Evolutionary conservation across 108 stramenopile species (phyloP), one percentile per base, ranked within the genome.

Genomic region (Ochromonas danica): DNA sequence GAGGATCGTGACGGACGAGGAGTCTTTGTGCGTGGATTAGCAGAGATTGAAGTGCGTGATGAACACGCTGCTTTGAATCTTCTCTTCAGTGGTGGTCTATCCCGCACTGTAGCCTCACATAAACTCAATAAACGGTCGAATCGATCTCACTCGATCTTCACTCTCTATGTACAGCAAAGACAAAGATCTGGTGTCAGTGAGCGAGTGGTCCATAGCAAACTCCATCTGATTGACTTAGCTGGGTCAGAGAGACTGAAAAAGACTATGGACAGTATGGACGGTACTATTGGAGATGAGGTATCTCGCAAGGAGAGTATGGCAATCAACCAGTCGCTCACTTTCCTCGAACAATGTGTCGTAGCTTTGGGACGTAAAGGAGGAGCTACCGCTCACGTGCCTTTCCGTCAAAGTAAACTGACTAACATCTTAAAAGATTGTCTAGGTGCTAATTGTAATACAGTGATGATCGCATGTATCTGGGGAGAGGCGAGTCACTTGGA

Each of bases 301-400:
- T 17, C 80, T 31, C 71, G 62, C 42, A 89, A 87, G 82, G 90
- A 90, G 79, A 85, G 86, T 71, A 89, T 87, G 86, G 81, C 82
- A 77, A 90, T 90, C 85, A 90, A 90, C 71, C 87, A 85, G 88
- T 82, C 81, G 22, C 84, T 90, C 35, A 87, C 88, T 61, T 90
- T 88, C 80, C 83, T 90, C 57, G 90, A 90, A 84, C 90, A 90
- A 79, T 88, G 88, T 63, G 89, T 90, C 43, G 88, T 90, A 17
- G 90, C 89, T n/a, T 86, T 90, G 35, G 65, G 82, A 43, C 61
- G 84, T 38, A 79, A 71, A 77, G 41, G 39, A 70, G n/a, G n/a
- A n/a, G n/a, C n/a, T n/a, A 17, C 22, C 17, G 28, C 62, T n/a
- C 87, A 90, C 82, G 81, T 90, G 0, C 89, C 90, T 10, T 90